Percentiles rank a stretch among this genome's conserved stretches.
These are phyloP conservation scores for Schwanniomyces pseudopolymorphus DNA, from an alignment of 805 yeast genomes.

Conservation along the genomic window DNA sequence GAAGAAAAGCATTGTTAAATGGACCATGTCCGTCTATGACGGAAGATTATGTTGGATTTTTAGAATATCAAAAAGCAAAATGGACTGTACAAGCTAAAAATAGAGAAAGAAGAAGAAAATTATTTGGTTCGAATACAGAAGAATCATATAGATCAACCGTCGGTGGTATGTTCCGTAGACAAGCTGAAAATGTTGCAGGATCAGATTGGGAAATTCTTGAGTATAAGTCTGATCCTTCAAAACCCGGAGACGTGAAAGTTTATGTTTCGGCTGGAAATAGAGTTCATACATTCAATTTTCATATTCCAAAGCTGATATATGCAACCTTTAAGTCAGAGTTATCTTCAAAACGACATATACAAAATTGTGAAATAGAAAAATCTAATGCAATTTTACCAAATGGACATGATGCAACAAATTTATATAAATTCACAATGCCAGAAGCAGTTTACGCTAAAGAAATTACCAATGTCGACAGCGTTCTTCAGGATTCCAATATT, in stretches of 20 bases:
- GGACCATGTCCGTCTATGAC: slow-evolving; percentile 65
- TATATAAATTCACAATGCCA: slow-evolving; percentile 68
- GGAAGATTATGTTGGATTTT: slow-evolving; percentile 65
- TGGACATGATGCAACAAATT: slow-evolving; percentile 52
- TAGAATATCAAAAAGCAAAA: slow-evolving; percentile 77
- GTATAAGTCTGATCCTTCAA: slow-evolving; percentile 50
- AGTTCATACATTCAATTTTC: slow-evolving; percentile 70
- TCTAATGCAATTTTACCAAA: slow-evolving; percentile 68
- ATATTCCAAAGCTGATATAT: slow-evolving; percentile 71
- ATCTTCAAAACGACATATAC: slow-evolving; percentile 38
- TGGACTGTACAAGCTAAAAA: slow-evolving; percentile 82
- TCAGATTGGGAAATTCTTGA: slow-evolving; percentile 86
- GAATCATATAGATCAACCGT: slow-evolving; percentile 58
- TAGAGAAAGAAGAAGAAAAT: slow-evolving; percentile 64
- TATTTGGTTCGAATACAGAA: slow-evolving; percentile 70
- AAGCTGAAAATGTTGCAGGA: slow-evolving; percentile 76
- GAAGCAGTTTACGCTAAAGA: slow-evolving; percentile 63
- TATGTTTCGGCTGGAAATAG: slow-evolving; percentile 66
- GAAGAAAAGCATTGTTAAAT: slow-evolving; percentile 46
- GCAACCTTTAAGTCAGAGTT: slow-evolving; percentile 58
- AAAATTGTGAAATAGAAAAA: slow-evolving; percentile 55
- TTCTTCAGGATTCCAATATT: slow-evolving; percentile 61
- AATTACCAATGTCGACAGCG: slow-evolving; percentile 53
- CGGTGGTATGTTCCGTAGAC: slow-evolving; percentile 68
- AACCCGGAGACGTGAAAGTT: slow-evolving; percentile 78